Evolutionary conservation across 2,329 filamentous ascomycete species (phyloP), one percentile per base, ranked within the genome.

Genomic region (Thielaviopsis populi): DNA sequence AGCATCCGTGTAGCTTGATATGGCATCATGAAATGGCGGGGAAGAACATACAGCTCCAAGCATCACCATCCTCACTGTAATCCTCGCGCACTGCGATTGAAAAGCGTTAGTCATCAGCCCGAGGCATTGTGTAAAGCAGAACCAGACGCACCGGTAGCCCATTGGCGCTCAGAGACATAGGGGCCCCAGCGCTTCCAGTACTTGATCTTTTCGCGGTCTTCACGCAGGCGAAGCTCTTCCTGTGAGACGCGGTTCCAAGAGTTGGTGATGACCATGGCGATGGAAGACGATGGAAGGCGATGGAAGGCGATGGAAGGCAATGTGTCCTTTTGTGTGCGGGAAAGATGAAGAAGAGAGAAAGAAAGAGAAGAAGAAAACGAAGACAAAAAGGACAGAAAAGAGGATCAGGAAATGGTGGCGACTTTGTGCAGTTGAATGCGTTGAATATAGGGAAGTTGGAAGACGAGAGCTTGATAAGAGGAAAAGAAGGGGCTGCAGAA

Each of bases 101-200:
- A 2, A 37, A 33, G n/a, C n/a, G 6, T 56, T 56, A 56, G 53
- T 69, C 69, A 66, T 66, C 62, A 22, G 15, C 73, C 22, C 15
- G n/a, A 40, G 64, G 8, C 15, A 19, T n/a, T 43, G 13, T 7
- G 13, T 48, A 24, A 27, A 60, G 11, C 11, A 53, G 8, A 62
- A 30, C 22, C 30, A 54, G 15, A 63, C 82, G 72, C 77, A 88
- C 89, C 91, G 69, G 91, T 96, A 65, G 91, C 91, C 92, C 92
- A 96, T 78, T 96, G 91, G 72, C 91, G 81, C 78, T 97, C 92
- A 63, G 91, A 85, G 70, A 95, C 86, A 72, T 96, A 97, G 27
- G 91, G 87, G 63, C 92, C 92, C 91, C 91, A 96, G 84, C 87
- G 90, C 83, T 97, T 97, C 92, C 92, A 97, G 78, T 97, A 97